Percentiles rank a stretch among this genome's conserved stretches.
Conservation (phyloP, 169 alveolate species). For the Cryptosporidium tyzzeri region DNA sequence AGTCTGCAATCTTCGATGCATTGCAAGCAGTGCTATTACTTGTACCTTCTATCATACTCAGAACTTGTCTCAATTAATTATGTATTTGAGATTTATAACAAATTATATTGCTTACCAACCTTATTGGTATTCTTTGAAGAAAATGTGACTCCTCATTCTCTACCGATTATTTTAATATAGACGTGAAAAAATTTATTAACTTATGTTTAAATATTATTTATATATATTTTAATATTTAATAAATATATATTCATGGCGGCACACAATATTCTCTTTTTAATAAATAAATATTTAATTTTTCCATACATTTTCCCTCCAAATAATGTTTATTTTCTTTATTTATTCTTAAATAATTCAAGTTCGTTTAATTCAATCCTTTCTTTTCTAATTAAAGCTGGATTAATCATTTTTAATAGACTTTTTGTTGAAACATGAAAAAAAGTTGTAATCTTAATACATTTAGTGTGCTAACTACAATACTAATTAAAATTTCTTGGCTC, state of each 20-base stretch:
- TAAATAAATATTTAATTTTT: not conserved
- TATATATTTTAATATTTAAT: not conserved
- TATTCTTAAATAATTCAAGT: not conserved
- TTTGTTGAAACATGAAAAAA: too few relatives aligned
- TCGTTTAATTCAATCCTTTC: too few relatives aligned
- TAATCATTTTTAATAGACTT: not conserved
- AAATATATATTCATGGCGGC: not conserved
- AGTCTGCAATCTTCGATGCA: conserved; percentile 70
- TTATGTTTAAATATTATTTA: not conserved
- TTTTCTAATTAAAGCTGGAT: not conserved
- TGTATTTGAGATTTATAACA: not conserved
- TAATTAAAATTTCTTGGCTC: not conserved
- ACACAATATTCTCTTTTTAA: not conserved
- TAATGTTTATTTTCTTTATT: not conserved
- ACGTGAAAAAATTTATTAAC: conserved; percentile 20
- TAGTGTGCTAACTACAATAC: not conserved
- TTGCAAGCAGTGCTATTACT: conserved; percentile 28
- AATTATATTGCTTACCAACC: not conserved
- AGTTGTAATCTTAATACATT: too few relatives aligned
- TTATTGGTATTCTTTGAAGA: not conserved
- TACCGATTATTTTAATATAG: not conserved
- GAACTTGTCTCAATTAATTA: not conserved
- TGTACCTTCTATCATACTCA: conserved; percentile 29
- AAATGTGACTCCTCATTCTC: conserved; percentile 11
- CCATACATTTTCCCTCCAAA: not conserved